Conservation (phyloP, 352 stramenopile species). For the Phytophthora pisi region DNA sequence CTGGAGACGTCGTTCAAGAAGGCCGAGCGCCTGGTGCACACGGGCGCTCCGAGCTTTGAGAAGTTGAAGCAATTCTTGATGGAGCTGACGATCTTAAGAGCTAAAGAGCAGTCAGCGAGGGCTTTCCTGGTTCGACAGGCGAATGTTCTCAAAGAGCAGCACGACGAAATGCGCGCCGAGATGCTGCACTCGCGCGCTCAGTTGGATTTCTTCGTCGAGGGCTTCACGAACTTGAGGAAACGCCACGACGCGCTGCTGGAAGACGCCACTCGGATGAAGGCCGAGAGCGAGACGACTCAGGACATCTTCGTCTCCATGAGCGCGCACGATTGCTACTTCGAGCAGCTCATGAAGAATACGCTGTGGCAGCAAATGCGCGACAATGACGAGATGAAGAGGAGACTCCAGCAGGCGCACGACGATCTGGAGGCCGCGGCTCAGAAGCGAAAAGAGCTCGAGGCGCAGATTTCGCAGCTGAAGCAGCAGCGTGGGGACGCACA, state of each 20-base stretch:
- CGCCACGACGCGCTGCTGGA: conserved; percentile 69
- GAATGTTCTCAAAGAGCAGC: conserved; percentile 47
- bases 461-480: conserved; percentile 53
- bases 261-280: conserved; percentile 57
- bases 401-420: conserved; percentile 27
- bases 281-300: conserved; percentile 64
- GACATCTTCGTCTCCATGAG: conserved; percentile 66
- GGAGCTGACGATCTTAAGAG: conserved; percentile 56
- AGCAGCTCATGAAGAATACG: conserved; percentile 53
- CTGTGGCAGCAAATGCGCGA: conserved; percentile 47
- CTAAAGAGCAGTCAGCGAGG: conserved; percentile 65
- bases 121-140: conserved; percentile 62
- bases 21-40: conserved; percentile 62
- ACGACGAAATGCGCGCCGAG: conserved; percentile 64
- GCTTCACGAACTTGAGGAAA: conserved; percentile 69
- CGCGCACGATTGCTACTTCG: conserved; percentile 63
- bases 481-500: conserved; percentile 51
- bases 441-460: conserved; percentile 49
- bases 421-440: conserved; percentile 35
- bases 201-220: conserved; percentile 82
- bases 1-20: conserved; percentile 70
- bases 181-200: conserved; percentile 68
- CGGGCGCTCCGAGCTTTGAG: conserved; percentile 64
- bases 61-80: conserved; percentile 81
- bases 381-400: conserved; percentile 38